A percentile compares a stretch with the other conserved stretches of the same genome.
These are phyloP conservation scores for Nidularia sp. DNA, from an alignment of 768 basidiomycete genomes.

Conservation along the genomic window DNA sequence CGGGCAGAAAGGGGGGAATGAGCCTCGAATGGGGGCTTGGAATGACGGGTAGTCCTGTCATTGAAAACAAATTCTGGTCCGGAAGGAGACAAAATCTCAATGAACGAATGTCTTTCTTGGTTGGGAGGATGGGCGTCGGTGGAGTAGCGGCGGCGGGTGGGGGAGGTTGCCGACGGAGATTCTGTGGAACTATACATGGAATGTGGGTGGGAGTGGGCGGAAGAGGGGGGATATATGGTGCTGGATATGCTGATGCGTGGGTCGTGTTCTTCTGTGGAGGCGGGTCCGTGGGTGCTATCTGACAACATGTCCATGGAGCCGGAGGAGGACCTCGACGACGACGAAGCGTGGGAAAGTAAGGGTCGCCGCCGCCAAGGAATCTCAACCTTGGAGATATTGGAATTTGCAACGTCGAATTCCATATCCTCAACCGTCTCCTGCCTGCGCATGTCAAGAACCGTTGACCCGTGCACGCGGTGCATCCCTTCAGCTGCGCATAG, in stretches of 20 bases:
- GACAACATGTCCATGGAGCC: conserved; percentile 20
- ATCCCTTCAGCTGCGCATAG: background rate
- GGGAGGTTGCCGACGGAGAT: conserved; percentile 11
- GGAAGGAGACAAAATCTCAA: conserved; percentile 26
- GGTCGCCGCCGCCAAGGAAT: conserved; percentile 19
- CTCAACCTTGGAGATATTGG: background rate
- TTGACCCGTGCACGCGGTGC: background rate
- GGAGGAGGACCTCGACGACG: conserved; percentile 16
- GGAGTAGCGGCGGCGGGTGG: background rate
- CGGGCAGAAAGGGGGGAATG: no score
- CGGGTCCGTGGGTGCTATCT: conserved; percentile 17
- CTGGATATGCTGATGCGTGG: conserved; percentile 38
- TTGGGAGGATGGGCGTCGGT: no score
- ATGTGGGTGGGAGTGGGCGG: conserved; percentile 18
- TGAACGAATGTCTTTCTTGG: conserved; percentile 29
- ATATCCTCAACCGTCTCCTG: background rate
- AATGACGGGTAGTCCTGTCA: no score
- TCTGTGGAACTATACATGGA: conserved; percentile 23
- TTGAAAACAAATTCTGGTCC: conserved; percentile 7
- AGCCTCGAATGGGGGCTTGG: conserved; percentile 3
- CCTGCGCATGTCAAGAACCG: background rate
- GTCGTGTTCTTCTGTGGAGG: conserved; percentile 28
- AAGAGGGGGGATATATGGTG: conserved; percentile 32
- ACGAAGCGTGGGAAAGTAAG: conserved; percentile 28
- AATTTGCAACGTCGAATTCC: background rate